Conservation (phyloP, 495 filamentous ascomycete genomes). For the Xylaria curta region DNA sequence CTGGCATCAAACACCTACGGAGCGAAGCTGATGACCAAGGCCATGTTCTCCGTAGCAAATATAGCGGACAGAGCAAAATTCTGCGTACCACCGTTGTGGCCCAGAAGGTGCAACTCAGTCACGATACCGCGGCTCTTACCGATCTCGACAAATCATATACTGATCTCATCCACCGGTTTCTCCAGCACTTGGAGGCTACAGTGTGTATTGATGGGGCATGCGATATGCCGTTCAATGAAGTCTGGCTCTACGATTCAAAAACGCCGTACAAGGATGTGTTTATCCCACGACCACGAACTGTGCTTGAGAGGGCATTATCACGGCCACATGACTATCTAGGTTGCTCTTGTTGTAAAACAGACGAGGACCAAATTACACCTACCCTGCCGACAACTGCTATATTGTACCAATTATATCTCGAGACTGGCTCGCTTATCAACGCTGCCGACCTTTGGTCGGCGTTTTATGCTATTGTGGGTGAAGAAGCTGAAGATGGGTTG, state of each 20-base stretch:
- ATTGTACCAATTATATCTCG: conserved; percentile 88
- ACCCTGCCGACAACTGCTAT: conserved; percentile 81
- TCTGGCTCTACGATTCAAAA: conserved; percentile 82
- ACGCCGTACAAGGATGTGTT: conserved; percentile 83
- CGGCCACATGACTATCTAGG: conserved; percentile 86
- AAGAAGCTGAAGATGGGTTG: conserved; percentile 56
- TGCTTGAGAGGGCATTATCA: conserved; percentile 80
- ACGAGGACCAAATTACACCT: conserved; percentile 56
- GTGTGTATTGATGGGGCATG: conserved; percentile 66
- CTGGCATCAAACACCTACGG: conserved; percentile 47
- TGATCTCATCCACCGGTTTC: conserved; percentile 69
- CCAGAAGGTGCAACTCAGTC: conserved; percentile 85
- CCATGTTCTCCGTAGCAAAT: conserved; percentile 71
- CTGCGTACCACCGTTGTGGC: conserved; percentile 85
- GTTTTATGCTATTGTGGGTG: conserved; percentile 76
- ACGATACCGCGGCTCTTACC: conserved; percentile 75
- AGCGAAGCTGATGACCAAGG: conserved; percentile 49
- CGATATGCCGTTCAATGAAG: conserved; percentile 75
- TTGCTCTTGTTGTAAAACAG: conserved; percentile 67
- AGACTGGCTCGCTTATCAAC: conserved; percentile 88
- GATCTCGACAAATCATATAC: conserved; percentile 80
- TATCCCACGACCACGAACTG: conserved; percentile 75
- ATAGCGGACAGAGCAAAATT: conserved; percentile 72
- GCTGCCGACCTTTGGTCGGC: conserved; percentile 88
- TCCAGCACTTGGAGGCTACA: conserved; percentile 59